Evolutionary conservation across 2,329 filamentous ascomycete species (phyloP).

Genomic region (Microcyclosporella mali): DNA sequence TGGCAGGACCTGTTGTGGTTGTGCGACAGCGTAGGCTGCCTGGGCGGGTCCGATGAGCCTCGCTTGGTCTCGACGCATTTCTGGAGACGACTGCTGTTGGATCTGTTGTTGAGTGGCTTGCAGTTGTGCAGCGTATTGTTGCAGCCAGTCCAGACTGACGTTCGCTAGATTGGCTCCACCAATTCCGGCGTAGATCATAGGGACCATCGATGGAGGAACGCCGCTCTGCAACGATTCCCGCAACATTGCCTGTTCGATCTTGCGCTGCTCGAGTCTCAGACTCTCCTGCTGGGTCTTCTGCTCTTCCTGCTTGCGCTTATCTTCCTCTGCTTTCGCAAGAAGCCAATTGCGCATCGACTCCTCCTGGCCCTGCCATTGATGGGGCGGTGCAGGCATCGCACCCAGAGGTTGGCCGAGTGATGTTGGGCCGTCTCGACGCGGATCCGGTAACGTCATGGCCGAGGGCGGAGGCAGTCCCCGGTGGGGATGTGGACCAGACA

Average conservation of each 20-base stretch:
- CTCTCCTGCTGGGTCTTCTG: slow-evolving; percentile 48
- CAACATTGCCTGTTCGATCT: slow-evolving; percentile 49
- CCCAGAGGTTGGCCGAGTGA: slow-evolving; percentile 33
- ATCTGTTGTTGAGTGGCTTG: slow-evolving; percentile 32
- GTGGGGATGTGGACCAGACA: slow-evolving; percentile 49
- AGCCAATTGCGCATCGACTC: slow-evolving; percentile 49
- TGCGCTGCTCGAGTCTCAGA: slow-evolving; percentile 45
- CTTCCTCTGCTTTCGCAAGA: slow-evolving; percentile 46
- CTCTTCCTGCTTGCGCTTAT: slow-evolving; percentile 49
- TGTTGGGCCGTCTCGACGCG: slow-evolving; percentile 35
- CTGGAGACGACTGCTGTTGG: slow-evolving; percentile 34
- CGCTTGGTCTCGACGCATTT: slow-evolving; percentile 34
- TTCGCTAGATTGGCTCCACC: slow-evolving; percentile 44
- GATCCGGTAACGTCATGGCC: slow-evolving; percentile 48
- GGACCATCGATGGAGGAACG: slow-evolving; percentile 47
- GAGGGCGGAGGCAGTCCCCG: slow-evolving; percentile 49
- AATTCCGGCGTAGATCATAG: slow-evolving; percentile 50
- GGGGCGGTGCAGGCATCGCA: slow-evolving; percentile 39
- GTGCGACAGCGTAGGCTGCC: slow-evolving; percentile 22
- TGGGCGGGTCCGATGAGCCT: slow-evolving; percentile 37
- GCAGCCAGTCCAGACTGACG: slow-evolving; percentile 46
- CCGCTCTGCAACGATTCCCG: slow-evolving; percentile 48
- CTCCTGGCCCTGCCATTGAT: slow-evolving; percentile 46
- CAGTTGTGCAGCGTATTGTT: slow-evolving; percentile 44
- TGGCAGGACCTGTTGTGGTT: slow-evolving; percentile 31